Evolutionary conservation across 2,329 filamentous ascomycete genomes (phyloP), one percentile per base, ranked within the genome.

Genomic region (Colletotrichum spaethianum): DNA sequence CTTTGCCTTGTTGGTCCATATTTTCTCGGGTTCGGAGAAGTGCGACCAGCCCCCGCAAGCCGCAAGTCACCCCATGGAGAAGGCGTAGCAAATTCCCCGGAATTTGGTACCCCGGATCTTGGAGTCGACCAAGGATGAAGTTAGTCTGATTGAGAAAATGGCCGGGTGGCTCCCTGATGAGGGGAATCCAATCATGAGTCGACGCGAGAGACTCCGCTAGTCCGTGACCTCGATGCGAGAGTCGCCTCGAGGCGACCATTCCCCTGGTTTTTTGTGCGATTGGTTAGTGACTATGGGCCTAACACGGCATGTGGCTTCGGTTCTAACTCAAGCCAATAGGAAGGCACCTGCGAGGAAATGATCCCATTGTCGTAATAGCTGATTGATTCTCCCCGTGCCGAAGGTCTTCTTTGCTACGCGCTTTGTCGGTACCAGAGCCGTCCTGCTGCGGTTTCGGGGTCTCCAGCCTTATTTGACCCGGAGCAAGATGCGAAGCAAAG

Each of bases 211-310:
- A 1, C n/a, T 16, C 5, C 11, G 16, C 28, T 53, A 5, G 16
- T 14, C 38, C 11, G 12, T 20, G 52, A 38, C 65, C 65, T 67
- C 65, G 65, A 67, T 12, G 55, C 64, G 64, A 67, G 50, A 44
- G 14, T 18, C 16, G 14, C 31, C 64, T 67, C 64, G 64, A 61
- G 31, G 56, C 57, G 65, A 62, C 53, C 18, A 1, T 8, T 38
- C 16, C 2, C 6, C 14, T 1, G 14, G 26, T 2, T 7, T 38
- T 1, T 3, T 26, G 4, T 26, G 26, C 12, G 48, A 67, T 55
- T 46, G 28, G 38, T 31, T 55, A 2, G 9, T 44, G 16, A 6
- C 16, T 20, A 55, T 55, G 52, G 52, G 28, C n/a, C 52, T 33
- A 14, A 55, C 28, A 36, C n/a, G 31, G 20, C 4, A 31, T 23